A percentile compares a stretch with the other conserved stretches of the same genome.
Evolutionary conservation across 2,329 filamentous ascomycete genomes (phyloP).

Genomic region (Talaromyces sp.): DNA sequence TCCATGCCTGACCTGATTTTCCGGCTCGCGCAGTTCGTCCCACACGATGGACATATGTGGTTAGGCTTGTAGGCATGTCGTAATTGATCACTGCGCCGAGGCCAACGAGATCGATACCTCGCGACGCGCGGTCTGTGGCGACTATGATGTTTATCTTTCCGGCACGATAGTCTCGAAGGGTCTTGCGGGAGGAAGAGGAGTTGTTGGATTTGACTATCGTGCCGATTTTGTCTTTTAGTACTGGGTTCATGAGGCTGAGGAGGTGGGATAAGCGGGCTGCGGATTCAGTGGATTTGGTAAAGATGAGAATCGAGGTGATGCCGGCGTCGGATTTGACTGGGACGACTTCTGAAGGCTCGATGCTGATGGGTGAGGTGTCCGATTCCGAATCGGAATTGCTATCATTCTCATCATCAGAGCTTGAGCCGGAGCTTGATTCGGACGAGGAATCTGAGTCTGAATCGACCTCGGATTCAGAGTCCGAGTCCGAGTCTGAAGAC

Average conservation of each 20-base stretch:
- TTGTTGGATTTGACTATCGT: conserved; percentile 75
- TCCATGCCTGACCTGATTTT: conserved; percentile 75
- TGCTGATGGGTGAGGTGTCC: conserved; percentile 21
- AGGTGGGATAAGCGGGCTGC: conserved; percentile 83
- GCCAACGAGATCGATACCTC: conserved; percentile 77
- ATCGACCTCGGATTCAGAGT: conserved; percentile 23
- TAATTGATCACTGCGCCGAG: conserved; percentile 90
- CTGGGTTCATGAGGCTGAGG: conserved; percentile 63
- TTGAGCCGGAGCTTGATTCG: conserved; percentile 3
- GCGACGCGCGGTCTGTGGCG: conserved; percentile 87
- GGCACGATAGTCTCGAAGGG: conserved; percentile 62
- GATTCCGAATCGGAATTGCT: conserved; percentile 28
- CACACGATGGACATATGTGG: conserved; percentile 85
- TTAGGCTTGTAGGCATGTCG: conserved; percentile 77
- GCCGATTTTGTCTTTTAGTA: conserved; percentile 56
- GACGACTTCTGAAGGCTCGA: conserved; percentile 15
- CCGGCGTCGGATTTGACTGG: conserved; percentile 35
- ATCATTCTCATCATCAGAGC: background rate
- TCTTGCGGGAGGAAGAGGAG: conserved; percentile 66
- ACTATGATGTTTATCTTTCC: conserved; percentile 70
- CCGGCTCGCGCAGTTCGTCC: conserved; percentile 86
- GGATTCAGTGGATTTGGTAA: conserved; percentile 85
- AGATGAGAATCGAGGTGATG: conserved; percentile 63
- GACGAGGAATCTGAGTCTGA: conserved; percentile 25
- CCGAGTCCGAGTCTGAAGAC: conserved; percentile 18